A percentile compares a stretch with the other conserved stretches of the same genome.
phyloP scores from a whole-genome alignment of 225 moss, liverwort and hornwort genomes.

The Sphagnum tenellum region DNA sequence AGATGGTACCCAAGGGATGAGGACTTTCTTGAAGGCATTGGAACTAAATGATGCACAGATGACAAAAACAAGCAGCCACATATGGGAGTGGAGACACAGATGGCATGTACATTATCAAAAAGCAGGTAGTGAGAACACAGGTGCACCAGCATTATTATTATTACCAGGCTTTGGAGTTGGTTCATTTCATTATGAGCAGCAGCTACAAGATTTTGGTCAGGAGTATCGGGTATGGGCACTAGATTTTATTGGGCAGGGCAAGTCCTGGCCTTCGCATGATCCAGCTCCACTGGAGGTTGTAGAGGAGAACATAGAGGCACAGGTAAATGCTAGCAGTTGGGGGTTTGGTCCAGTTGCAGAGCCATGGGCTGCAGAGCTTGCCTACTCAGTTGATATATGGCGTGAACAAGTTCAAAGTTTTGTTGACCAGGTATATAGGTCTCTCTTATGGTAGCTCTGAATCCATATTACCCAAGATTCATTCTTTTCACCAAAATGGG shows the following conservation, averaged over 20 bases:
- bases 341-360: slow-evolving; percentile 22
- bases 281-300: slow-evolving; percentile 29
- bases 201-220: slow-evolving; percentile 36
- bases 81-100: slow-evolving; percentile 47
- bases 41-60: too few relatives aligned
- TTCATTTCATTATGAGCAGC: slow-evolving; percentile 31
- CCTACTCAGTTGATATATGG: slow-evolving; percentile 50
- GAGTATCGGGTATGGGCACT: slow-evolving; percentile 47
- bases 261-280: slow-evolving; percentile 47
- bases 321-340: slow-evolving; percentile 17
- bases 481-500: too few relatives aligned
- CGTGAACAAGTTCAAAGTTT: slow-evolving; percentile 45
- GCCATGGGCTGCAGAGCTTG: slow-evolving; percentile 39
- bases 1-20: too few relatives aligned
- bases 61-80: slow-evolving; percentile 6
- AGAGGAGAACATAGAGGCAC: slow-evolving; percentile 17
- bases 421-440: slow-evolving; percentile 18
- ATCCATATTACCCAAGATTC: too few relatives aligned
- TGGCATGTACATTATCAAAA: slow-evolving; percentile 44
- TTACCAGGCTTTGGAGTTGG: slow-evolving; percentile 48
- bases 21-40: too few relatives aligned
- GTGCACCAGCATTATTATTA: slow-evolving; percentile 32
- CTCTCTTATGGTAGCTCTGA: too few relatives aligned
- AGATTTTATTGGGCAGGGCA: slow-evolving; percentile 48
- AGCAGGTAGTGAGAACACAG: slow-evolving; percentile 36